A percentile compares a stretch with the other conserved stretches of the same genome.
phyloP scores from a whole-genome alignment of 371 early-diverging fungal genomes.

The Polyrhizophydium stewartii region DNA sequence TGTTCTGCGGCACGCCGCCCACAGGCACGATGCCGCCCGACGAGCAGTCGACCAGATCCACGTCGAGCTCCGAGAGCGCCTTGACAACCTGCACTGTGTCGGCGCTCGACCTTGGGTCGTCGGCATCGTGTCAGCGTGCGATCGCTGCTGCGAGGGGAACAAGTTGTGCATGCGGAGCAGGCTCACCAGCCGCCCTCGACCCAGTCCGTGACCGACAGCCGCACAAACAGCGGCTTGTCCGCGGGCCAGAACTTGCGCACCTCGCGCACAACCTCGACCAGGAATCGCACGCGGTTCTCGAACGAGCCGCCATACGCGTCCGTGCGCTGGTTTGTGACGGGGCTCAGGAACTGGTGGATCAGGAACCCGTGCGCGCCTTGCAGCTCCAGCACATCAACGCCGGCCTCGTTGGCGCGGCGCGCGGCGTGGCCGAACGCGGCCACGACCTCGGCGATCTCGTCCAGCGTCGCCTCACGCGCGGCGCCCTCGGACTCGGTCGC shows the following conservation, averaged over 20 bases:
- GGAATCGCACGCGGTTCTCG: slow-evolving; percentile 37
- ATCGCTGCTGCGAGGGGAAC: too few relatives aligned
- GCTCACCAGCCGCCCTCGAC: slow-evolving; percentile 34
- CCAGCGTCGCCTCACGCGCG: slow-evolving; percentile 57
- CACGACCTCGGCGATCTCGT: slow-evolving; percentile 58
- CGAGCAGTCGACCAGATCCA: slow-evolving; percentile 72
- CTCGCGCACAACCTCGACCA: slow-evolving; percentile 37
- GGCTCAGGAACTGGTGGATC: slow-evolving; percentile 38
- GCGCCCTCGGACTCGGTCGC: slow-evolving; percentile 32
- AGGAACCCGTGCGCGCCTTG: slow-evolving; percentile 45
- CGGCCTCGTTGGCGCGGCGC: slow-evolving; percentile 41
- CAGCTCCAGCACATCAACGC: slow-evolving; percentile 36
- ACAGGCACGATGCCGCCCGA: slow-evolving; percentile 48
- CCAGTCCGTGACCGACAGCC: slow-evolving; percentile 70
- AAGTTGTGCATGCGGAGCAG: too few relatives aligned
- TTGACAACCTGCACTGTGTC: slow-evolving; percentile 59
- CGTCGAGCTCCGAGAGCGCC: slow-evolving; percentile 55
- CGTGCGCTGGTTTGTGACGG: slow-evolving; percentile 30
- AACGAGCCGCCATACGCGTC: slow-evolving; percentile 46
- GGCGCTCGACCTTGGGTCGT: too few relatives aligned
- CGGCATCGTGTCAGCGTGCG: too few relatives aligned
- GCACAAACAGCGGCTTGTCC: slow-evolving; percentile 73
- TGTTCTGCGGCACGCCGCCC: neutral
- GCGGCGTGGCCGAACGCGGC: slow-evolving; percentile 68
- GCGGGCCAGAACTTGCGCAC: slow-evolving; percentile 65